phyloP scores from a whole-genome alignment of 1,284 basidiomycete species.

The Stygiomarasmius scandens region DNA sequence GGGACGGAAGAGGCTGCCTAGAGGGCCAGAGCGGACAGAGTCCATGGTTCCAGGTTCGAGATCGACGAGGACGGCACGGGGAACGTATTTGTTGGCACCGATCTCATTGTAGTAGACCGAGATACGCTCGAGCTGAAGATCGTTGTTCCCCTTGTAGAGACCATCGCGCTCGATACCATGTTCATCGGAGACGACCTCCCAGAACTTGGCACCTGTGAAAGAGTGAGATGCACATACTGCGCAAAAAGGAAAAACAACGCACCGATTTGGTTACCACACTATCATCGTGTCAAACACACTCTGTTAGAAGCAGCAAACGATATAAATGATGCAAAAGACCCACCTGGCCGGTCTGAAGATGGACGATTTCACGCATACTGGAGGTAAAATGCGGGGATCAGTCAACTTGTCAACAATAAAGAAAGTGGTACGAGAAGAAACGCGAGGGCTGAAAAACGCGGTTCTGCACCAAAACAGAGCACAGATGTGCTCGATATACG shows the following conservation, averaged over 20 bases:
- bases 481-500: constrained; percentile 24
- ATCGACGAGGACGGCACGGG: constrained; percentile 93
- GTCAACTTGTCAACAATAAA: neutral
- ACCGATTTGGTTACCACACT: constrained; percentile 99
- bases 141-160: constrained; percentile 90
- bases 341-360: constrained; percentile 95
- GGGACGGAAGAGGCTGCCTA: constrained; percentile 89
- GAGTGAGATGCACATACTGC: constrained; percentile 9
- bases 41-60: constrained; percentile 98
- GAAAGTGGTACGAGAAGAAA: constrained; percentile 11
- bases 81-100: constrained; percentile 92
- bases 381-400: constrained; percentile 25
- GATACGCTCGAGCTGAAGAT: constrained; percentile 97
- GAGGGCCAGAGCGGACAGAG: constrained; percentile 84
- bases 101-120: constrained; percentile 95
- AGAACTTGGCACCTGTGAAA: constrained; percentile 92
- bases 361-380: constrained; percentile 97
- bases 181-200: constrained; percentile 97
- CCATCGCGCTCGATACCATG: constrained; percentile 95
- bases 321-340: constrained; percentile 27
- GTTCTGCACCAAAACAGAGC: neutral
- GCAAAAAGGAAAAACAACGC: constrained; percentile 22
- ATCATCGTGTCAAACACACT: constrained; percentile 23
- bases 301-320: constrained; percentile 20
- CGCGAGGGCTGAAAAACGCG: constrained; percentile 8